phyloP scores from a whole-genome alignment of 768 basidiomycete genomes.

The Botryobasidium botryosum region DNA sequence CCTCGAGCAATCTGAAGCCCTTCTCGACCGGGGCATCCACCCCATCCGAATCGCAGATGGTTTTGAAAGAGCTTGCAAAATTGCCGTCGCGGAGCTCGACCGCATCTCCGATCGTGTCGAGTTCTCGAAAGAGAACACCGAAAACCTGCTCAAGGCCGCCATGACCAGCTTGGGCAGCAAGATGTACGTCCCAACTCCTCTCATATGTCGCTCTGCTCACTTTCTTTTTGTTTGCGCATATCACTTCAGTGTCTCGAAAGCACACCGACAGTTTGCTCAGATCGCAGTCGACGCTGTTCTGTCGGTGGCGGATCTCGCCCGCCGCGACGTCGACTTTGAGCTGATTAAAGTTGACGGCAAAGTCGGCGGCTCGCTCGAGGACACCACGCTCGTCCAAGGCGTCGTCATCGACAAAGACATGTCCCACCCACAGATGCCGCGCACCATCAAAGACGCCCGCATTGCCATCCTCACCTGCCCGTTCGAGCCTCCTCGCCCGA shows the following conservation, averaged over 20 bases:
- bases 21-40: slow-evolving; percentile 99
- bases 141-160: slow-evolving; percentile 82
- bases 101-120: slow-evolving; percentile 78
- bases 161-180: slow-evolving; percentile 96
- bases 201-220: neutral
- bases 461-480: slow-evolving; percentile 97
- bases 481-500: slow-evolving; percentile 96
- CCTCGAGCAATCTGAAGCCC: slow-evolving; percentile 79
- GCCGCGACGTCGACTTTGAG: slow-evolving; percentile 91
- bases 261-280: slow-evolving; percentile 85
- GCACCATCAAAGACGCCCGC: slow-evolving; percentile 67
- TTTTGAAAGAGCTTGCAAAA: slow-evolving; percentile 83
- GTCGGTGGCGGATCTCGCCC: slow-evolving; percentile 84
- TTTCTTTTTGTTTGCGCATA: neutral
- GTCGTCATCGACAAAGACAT: slow-evolving; percentile 99
- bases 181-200: slow-evolving; percentile 47
- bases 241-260: slow-evolving; percentile 94
- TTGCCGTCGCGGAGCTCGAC: slow-evolving; percentile 83
- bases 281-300: slow-evolving; percentile 97
- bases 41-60: slow-evolving; percentile 99
- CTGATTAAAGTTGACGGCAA: slow-evolving; percentile 98
- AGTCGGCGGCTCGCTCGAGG: slow-evolving; percentile 91
- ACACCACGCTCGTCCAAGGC: slow-evolving; percentile 88
- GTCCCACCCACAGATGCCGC: slow-evolving; percentile 98
- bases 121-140: slow-evolving; percentile 65